Evolutionary conservation across 331 rosid genomes (phyloP), one percentile per base, ranked within the genome.

Genomic region (Cydonia oblonga): DNA sequence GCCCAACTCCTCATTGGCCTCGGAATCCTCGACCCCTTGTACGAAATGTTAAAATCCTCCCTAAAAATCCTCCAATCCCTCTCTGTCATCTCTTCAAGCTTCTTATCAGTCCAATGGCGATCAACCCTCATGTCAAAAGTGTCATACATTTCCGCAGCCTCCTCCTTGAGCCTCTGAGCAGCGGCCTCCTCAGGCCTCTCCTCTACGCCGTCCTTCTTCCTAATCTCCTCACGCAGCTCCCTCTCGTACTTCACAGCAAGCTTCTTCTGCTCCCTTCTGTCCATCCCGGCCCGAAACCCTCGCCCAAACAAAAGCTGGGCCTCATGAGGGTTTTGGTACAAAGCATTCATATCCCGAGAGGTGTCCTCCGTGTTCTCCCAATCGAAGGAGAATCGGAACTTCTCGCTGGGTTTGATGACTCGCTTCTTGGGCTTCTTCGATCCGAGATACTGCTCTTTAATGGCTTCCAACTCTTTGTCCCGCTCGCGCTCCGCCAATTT

Each of bases 321-420:
- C 81, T 91, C 97, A 58, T 91, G 97, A 70, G 97, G 97, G 79
- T 91, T 91, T 70, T 91, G 97, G 69, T 91, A 91, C 13, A 91
- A 84, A 10, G 58, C 1, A 56, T 91, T 91, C 96, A 91, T 91
- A 63, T 91, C 97, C 13, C 92, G 90, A 3, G 97, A 91, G 14
- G 97, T 91, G 73, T 89, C 96, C 75, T 91, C 97, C 0, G 96
- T 89, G 79, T 91, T 91, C 72, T 91, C 97, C 97, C 97, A 91
- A 64, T 91, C 96, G 74, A 91, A 91, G 2, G 97, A 89, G 77
- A 91, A 91, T 0, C 97, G 87, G 62, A 91, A 91, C 78, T 91
- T 91, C 92, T 91, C 97, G 61, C 97, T 91, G 1, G 97, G 97
- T 68, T 91, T 91, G 68, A 91, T 91, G 3, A 91, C 97, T 9